These are phyloP conservation scores for Cardamine occulta DNA, from an alignment of 345 rosid species.

Conservation along the genomic window DNA sequence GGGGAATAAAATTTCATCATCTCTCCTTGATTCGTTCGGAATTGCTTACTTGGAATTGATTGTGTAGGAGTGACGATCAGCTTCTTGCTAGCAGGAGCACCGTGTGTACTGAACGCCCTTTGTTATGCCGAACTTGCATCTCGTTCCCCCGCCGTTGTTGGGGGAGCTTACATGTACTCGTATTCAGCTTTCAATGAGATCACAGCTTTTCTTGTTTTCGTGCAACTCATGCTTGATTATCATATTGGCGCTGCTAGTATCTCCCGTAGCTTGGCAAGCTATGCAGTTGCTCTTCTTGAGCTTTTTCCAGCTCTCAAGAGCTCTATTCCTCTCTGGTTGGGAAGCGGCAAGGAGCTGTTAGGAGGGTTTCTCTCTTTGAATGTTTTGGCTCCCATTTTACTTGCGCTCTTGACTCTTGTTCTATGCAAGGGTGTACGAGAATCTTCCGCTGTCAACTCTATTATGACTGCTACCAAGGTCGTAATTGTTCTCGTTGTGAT, in stretches of 20 bases:
- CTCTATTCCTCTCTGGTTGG: constrained; percentile 77
- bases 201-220: constrained; percentile 91
- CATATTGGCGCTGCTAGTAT: constrained; percentile 84
- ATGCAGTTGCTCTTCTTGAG: constrained; percentile 70
- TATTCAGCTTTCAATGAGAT: constrained; percentile 52
- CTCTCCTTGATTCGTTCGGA: not conserved
- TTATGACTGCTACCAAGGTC: constrained; percentile 88
- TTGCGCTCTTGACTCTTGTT: constrained; percentile 68
- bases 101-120: not conserved
- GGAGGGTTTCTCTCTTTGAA: constrained; percentile 87
- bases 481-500: constrained; percentile 80
- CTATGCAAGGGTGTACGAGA: constrained; percentile 83
- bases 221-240: constrained; percentile 16
- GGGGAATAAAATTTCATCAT: not conserved
- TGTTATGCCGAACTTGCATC: not conserved
- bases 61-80: not conserved
- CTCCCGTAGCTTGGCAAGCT: constrained; percentile 90
- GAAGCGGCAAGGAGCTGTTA: constrained; percentile 78
- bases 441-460: constrained; percentile 72
- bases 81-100: not conserved
- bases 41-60: not conserved
- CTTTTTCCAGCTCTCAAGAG: constrained; percentile 68
- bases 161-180: constrained; percentile 60
- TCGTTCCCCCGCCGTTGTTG: constrained; percentile 49
- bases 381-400: constrained; percentile 73